A percentile compares a stretch with the other conserved stretches of the same genome.
Evolutionary conservation across 1,139 yeast genomes (phyloP).

Genomic region (Pichia inconspicua): DNA sequence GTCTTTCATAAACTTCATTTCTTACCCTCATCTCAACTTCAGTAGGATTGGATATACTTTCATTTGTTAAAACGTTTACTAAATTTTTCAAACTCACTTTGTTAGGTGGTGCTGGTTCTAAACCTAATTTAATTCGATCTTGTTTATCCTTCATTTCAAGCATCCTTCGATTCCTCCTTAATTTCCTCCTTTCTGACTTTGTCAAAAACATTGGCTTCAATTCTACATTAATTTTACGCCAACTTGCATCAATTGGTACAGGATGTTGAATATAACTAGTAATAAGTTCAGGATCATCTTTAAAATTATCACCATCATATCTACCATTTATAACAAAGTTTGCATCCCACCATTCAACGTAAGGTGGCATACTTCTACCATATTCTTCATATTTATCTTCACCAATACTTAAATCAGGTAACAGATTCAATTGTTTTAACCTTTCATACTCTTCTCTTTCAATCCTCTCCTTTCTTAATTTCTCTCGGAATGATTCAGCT

Average conservation of each 20-base stretch:
- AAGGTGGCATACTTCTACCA: constrained; percentile 41
- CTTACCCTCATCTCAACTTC: constrained; percentile 68
- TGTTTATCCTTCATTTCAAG: constrained; percentile 61
- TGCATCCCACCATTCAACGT: constrained; percentile 79
- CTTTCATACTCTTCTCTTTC: constrained; percentile 16
- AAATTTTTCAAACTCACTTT: constrained; percentile 77
- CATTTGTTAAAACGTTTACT: constrained; percentile 79
- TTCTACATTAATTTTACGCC: constrained; percentile 37
- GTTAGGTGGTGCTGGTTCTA: constrained; percentile 85
- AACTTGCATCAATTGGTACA: constrained; percentile 51
- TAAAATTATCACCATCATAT: not conserved
- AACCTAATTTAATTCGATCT: constrained; percentile 70
- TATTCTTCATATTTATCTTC: constrained; percentile 41
- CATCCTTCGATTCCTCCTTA: constrained; percentile 65
- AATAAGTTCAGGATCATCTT: constrained; percentile 36
- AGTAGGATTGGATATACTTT: constrained; percentile 87
- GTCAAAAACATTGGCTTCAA: constrained; percentile 55
- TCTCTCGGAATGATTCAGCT: constrained; percentile 46
- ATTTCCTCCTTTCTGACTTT: constrained; percentile 65
- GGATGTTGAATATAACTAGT: constrained; percentile 77
- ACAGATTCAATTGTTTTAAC: constrained; percentile 32
- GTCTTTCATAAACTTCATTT: constrained; percentile 59
- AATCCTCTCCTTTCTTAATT: constrained; percentile 30
- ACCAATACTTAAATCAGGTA: constrained; percentile 41
- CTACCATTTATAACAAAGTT: constrained; percentile 32